Conservation (phyloP, 768 basidiomycete species). For the Dioszegia crocea region DNA sequence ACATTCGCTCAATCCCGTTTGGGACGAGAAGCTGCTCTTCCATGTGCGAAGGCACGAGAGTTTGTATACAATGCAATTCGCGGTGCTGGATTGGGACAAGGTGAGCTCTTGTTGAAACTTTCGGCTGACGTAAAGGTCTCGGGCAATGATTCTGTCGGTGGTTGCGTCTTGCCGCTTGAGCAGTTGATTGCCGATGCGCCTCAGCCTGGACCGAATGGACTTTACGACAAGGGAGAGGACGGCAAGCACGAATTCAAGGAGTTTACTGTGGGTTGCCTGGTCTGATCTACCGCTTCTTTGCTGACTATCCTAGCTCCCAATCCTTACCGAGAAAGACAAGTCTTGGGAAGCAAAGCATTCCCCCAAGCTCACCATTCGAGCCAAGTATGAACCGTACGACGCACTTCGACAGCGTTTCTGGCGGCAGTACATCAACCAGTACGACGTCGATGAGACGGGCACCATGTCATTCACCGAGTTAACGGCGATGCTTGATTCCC, state of each 20-base stretch:
- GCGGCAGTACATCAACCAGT: conserved; percentile 80
- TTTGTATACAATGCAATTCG: conserved; percentile 69
- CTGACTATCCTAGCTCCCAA: conserved; percentile 52
- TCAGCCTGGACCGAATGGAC: conserved; percentile 59
- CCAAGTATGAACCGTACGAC: conserved; percentile 92
- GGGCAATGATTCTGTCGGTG: conserved; percentile 80
- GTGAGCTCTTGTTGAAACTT: conserved; percentile 26
- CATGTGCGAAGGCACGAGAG: conserved; percentile 86
- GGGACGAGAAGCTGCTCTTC: conserved; percentile 94
- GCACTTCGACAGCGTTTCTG: conserved; percentile 86
- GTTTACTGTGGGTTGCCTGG: conserved; percentile 53
- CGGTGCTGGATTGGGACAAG: conserved; percentile 96
- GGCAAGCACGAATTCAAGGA: conserved; percentile 66
- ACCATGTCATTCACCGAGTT: conserved; percentile 77
- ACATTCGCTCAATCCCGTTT: conserved; percentile 65
- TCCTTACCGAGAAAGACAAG: conserved; percentile 61
- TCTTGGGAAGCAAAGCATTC: conserved; percentile 69
- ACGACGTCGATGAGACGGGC: conserved; percentile 78
- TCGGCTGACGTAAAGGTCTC: conserved; percentile 29
- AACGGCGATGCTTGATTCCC: conserved; percentile 91
- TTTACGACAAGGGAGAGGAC: conserved; percentile 58
- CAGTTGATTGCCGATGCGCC: conserved; percentile 67
- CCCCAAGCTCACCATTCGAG: conserved; percentile 59
- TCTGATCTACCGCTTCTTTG: background rate
- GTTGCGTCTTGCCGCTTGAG: conserved; percentile 65